Evolutionary conservation across 2,329 filamentous ascomycete species (phyloP), one percentile per base, ranked within the genome.

Genomic region (Laburnicola sp.): DNA sequence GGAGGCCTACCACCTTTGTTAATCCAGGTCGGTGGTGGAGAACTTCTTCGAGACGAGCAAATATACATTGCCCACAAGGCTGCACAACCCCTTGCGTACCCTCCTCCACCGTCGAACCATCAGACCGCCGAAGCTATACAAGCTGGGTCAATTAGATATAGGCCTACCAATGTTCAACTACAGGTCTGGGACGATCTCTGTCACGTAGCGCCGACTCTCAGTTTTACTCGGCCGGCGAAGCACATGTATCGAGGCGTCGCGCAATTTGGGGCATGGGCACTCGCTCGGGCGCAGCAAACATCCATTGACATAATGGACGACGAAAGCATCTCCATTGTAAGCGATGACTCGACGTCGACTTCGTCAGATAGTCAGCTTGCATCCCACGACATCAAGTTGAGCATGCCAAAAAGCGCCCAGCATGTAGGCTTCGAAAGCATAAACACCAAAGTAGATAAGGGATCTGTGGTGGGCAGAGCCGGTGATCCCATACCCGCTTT

Each of bases 141-240:
- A 53, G 79, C 86, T 30, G 82, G 86, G 32, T 78, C 81, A 52
- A 86, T 86, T 26, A 85, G 81, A 55, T 95, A 90, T 71, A 84
- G 85, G 50, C 89, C 91, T 0, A 99, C 94, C 0, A 84, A 96
- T 62, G 93, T 97, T 0, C 91, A 97, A 68, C 80, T 99, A 2
- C 94, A 97, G 69, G 87, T 97, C 1, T 97, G 93, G 92, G 93
- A 97, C 51, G 89, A 96, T 63, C 77, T 97, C 2, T 97, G 94
- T 64, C 93, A 97, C 68, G 92, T 96, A 4, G 86, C 88, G 0
- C 90, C 93, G 0, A 97, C 92, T 0, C 80, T 97, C n/a, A 96
- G 90, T 63, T 97, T 96, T 70, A 97, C 93, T 0, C 83, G 87
- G n/a, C 94, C 94, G 0, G 94, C 93, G 39, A 97, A 97, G 71